A percentile compares a stretch with the other conserved stretches of the same genome.
phyloP scores from a whole-genome alignment of 148 eudicot species.

The Rhododendron simsii region DNA sequence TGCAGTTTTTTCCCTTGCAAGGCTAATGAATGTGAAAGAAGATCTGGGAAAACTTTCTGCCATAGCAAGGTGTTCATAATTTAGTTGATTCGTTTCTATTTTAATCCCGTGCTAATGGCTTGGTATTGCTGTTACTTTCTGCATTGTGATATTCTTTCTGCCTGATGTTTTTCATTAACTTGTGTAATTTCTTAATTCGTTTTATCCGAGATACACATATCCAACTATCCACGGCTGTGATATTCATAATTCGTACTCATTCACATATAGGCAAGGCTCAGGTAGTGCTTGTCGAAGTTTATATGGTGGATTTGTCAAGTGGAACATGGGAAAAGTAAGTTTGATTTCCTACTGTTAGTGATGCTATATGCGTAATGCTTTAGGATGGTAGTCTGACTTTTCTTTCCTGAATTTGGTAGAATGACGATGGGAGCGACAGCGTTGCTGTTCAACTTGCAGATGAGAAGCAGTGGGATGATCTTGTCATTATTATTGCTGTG shows the following conservation, averaged over 20 bases:
- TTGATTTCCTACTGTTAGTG: not conserved
- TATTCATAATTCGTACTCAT: constrained; percentile 3
- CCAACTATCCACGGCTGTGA: not conserved
- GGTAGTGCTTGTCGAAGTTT: constrained; percentile 98
- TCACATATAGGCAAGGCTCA: constrained; percentile 73
- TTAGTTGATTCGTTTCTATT: not conserved
- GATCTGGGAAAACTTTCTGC: constrained; percentile 73
- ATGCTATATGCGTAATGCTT: not conserved
- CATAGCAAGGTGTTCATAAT: constrained; percentile 65
- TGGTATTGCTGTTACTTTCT: not conserved
- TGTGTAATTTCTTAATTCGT: not conserved
- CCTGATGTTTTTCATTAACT: not conserved
- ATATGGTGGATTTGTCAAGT: constrained; percentile 94
- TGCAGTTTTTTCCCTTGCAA: constrained; percentile 92
- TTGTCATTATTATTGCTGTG: constrained; percentile 90
- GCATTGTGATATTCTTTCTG: not conserved
- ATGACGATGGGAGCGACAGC: constrained; percentile 87
- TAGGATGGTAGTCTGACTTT: not conserved
- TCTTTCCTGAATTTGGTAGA: constrained; percentile 34
- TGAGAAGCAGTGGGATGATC: constrained; percentile 98
- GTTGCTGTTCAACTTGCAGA: constrained; percentile 82
- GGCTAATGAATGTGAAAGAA: constrained; percentile 89
- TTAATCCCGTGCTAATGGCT: not conserved
- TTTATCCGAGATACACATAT: not conserved
- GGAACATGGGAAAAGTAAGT: constrained; percentile 91